Evolutionary conservation across 106 monocot genomes (phyloP).

Genomic region (Dioscorea alata): DNA sequence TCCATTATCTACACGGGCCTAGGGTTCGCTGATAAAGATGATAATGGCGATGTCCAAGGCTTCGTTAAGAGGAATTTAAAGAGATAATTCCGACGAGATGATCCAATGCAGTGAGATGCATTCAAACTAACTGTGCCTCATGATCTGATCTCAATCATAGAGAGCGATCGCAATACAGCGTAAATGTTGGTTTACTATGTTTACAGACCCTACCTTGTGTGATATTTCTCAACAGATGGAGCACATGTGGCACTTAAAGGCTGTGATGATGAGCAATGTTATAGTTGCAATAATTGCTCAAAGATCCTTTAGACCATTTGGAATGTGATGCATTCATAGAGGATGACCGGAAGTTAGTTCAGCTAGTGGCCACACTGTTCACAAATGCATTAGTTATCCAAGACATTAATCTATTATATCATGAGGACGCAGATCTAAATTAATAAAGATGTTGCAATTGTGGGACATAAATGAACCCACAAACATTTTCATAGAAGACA

Average conservation of each 20-base stretch:
- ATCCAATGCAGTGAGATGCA: constrained; percentile 52
- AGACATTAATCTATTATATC: constrained; percentile 58
- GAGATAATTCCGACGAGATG: constrained; percentile 76
- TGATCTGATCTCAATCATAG: constrained; percentile 73
- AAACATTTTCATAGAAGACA: no score
- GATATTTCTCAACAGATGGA: constrained; percentile 73
- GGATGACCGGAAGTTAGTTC: constrained; percentile 95
- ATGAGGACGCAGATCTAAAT: no score
- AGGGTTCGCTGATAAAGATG: constrained; percentile 30
- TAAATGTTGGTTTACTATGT: constrained; percentile 96
- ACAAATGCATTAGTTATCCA: constrained; percentile 76
- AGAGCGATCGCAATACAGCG: constrained; percentile 66
- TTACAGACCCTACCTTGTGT: constrained; percentile 64
- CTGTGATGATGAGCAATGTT: constrained; percentile 47
- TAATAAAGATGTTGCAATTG: no score
- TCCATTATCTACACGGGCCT: constrained; percentile 31
- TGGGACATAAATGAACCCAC: no score
- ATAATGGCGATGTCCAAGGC: constrained; percentile 17
- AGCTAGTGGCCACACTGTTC: constrained; percentile 87
- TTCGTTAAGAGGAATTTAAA: constrained; percentile 55
- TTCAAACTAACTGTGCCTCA: constrained; percentile 76
- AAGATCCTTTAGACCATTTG: constrained; percentile 74
- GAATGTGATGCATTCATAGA: constrained; percentile 76
- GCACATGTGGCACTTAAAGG: constrained; percentile 83
- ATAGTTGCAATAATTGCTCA: constrained; percentile 66